Evolutionary conservation across 2,329 filamentous ascomycete genomes (phyloP), one percentile per base, ranked within the genome.

Genomic region (Trichoderma afroharzianum): DNA sequence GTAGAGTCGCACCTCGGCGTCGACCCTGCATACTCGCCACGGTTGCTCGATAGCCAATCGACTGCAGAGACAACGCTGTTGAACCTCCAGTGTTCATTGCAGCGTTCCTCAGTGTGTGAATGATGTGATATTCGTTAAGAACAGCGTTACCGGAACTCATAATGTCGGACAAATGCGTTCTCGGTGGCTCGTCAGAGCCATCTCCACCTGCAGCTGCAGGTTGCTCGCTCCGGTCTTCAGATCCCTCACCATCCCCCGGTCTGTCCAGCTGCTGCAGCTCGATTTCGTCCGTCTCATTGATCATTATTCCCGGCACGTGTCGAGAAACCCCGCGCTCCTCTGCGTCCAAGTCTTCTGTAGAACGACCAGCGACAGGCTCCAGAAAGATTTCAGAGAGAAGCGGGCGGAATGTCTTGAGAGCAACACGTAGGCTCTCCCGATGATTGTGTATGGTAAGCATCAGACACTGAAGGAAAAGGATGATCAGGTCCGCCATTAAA

Each of bases 361-460:
- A 80, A 8, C 79, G 79, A 15, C 72, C 74, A 39, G 75, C 69
- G 26, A 73, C 71, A n/a, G 75, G 61, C 32, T 80, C 79, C 39
- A 74, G 76, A 12, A 75, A 74, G 32, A 77, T 59, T n/a, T 79
- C 77, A 1, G 77, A 78, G 21, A 79, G 72, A 68, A 82, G 74
- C 30, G 79, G 77, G 50, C 78, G 75, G 74, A 82, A 82, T 47
- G 81, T 81, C 68, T 82, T 82, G 7, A 88, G 81, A 15, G 82
- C 80, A 63, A 85, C 84, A 36, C 86, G 83, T 26, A 91, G 80
- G 71, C 84, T 85, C 75, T 91, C 88, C 73, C 86, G 84, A 76
- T 91, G 88, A 59, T 87, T 83, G 76, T 90, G 88, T 12, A 91
- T 85, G 3, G 88, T 84, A 71, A 92, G 79, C 89, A 92, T 91